These are phyloP conservation scores for Parafenestella ontariensis DNA, from an alignment of 2,329 filamentous ascomycete genomes.

Conservation along the genomic window DNA sequence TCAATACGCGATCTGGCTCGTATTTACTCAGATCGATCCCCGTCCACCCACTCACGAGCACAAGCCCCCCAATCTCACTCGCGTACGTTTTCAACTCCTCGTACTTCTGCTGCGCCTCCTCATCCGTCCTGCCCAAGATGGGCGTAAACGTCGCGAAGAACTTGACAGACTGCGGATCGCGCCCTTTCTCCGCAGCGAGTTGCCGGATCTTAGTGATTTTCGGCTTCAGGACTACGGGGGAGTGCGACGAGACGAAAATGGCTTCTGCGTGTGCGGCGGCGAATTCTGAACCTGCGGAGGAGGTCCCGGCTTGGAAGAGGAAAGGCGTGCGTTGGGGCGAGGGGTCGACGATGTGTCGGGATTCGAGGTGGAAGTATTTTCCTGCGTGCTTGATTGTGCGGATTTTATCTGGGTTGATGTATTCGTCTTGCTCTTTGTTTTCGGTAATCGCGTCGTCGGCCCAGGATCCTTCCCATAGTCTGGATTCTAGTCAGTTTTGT, in stretches of 20 bases:
- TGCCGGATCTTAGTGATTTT: conserved; percentile 62
- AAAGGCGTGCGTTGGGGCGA: conserved; percentile 51
- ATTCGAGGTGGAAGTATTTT: conserved; percentile 59
- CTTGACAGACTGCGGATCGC: conserved; percentile 65
- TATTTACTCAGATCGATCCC: conserved; percentile 67
- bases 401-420: conserved; percentile 65
- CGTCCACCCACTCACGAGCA: conserved; percentile 65
- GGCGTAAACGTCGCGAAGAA: conserved; percentile 53
- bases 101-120: conserved; percentile 61
- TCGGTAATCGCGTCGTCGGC: conserved; percentile 63
- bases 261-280: conserved; percentile 66
- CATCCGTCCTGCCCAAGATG: conserved; percentile 44
- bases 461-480: conserved; percentile 63
- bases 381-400: conserved; percentile 67
- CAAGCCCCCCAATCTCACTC: conserved; percentile 61
- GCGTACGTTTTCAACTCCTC: conserved; percentile 61
- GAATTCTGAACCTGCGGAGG: conserved; percentile 63
- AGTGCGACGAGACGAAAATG: conserved; percentile 65
- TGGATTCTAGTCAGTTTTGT: conserved; percentile 16
- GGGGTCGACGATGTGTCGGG: conserved; percentile 53
- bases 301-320: conserved; percentile 64
- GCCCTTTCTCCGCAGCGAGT: conserved; percentile 58
- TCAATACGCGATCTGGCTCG: conserved; percentile 65
- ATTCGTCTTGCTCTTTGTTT: conserved; percentile 62
- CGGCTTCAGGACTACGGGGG: conserved; percentile 56